These are phyloP conservation scores for Phytophthora kernoviae DNA, from an alignment of 352 stramenopile species.

Conservation along the genomic window DNA sequence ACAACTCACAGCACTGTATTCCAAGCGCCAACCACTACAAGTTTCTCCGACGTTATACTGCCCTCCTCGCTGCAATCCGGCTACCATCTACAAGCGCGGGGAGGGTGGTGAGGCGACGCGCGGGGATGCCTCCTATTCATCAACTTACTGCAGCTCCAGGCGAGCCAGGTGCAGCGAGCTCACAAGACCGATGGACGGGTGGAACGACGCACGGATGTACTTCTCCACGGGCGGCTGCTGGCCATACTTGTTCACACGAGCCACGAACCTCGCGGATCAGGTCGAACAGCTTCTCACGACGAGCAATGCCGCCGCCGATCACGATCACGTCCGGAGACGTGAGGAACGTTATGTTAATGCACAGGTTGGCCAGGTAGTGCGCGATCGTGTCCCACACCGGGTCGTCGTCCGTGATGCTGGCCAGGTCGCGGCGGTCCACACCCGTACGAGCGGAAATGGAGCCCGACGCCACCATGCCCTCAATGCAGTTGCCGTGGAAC, in stretches of 20 bases:
- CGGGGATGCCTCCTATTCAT: conserved; percentile 12
- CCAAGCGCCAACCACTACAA: conserved; percentile 23
- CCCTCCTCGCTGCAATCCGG: conserved; percentile 18
- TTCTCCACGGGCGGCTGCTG: conserved; percentile 67
- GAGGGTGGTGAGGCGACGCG: background rate
- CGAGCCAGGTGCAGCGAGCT: conserved; percentile 82
- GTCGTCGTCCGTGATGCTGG: conserved; percentile 86
- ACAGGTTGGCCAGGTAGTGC: conserved; percentile 96
- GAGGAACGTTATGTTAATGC: conserved; percentile 92
- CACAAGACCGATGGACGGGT: conserved; percentile 82
- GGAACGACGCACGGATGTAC: conserved; percentile 87
- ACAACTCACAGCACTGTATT: conserved; percentile 32
- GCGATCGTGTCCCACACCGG: conserved; percentile 93
- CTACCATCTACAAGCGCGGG: conserved; percentile 31
- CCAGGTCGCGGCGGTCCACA: conserved; percentile 70
- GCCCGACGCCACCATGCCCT: conserved; percentile 91
- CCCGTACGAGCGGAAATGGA: conserved; percentile 90
- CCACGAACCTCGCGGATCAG: conserved; percentile 79
- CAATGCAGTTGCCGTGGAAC: conserved; percentile 92
- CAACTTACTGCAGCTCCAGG: conserved; percentile 51
- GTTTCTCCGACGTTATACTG: conserved; percentile 2
- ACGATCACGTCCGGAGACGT: conserved; percentile 95
- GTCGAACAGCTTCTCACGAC: conserved; percentile 87
- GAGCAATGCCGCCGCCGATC: conserved; percentile 95
- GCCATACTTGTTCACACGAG: conserved; percentile 81